Evolutionary conservation across 2,329 filamentous ascomycete genomes (phyloP).

Genomic region (Botrytis fabae): DNA sequence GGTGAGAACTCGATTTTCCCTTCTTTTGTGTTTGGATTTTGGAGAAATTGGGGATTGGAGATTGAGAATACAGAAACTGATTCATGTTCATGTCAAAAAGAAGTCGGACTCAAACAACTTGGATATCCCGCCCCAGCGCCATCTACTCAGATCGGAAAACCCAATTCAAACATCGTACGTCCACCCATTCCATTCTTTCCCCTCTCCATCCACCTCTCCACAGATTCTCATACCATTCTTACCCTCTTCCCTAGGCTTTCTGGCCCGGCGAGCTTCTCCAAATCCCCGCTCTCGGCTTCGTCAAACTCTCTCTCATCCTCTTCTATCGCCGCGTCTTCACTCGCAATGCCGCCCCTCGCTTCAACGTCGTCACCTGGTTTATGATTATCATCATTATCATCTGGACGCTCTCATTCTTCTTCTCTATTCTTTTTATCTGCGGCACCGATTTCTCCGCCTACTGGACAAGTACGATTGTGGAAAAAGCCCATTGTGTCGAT

Average conservation of each 20-base stretch:
- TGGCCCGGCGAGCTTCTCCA: slow-evolving; percentile 19
- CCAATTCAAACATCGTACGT: slow-evolving; percentile 13
- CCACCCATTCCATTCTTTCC: no score
- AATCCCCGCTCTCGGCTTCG: slow-evolving; percentile 16
- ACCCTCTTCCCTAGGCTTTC: not conserved
- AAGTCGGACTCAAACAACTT: slow-evolving; percentile 12
- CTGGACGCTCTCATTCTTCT: slow-evolving; percentile 17
- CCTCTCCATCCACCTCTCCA: no score
- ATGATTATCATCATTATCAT: not conserved
- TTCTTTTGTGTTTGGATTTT: not conserved
- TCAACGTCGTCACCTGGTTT: slow-evolving; percentile 10
- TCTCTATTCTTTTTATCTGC: slow-evolving; percentile 21
- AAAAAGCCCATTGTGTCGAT: slow-evolving; percentile 19
- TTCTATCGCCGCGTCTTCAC: slow-evolving; percentile 21
- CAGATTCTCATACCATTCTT: not conserved
- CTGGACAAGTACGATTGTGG: slow-evolving; percentile 15
- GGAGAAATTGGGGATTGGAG: no score
- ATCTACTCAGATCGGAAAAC: slow-evolving; percentile 12
- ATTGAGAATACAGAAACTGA: not conserved
- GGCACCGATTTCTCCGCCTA: not conserved
- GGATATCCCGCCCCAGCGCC: slow-evolving; percentile 11
- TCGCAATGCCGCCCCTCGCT: slow-evolving; percentile 4
- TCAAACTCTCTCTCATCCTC: slow-evolving; percentile 22
- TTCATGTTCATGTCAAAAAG: not conserved
- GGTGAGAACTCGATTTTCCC: not conserved